These are phyloP conservation scores for Carex sylvatica DNA, from an alignment of 202 grass and related monocot species.

Conservation along the genomic window DNA sequence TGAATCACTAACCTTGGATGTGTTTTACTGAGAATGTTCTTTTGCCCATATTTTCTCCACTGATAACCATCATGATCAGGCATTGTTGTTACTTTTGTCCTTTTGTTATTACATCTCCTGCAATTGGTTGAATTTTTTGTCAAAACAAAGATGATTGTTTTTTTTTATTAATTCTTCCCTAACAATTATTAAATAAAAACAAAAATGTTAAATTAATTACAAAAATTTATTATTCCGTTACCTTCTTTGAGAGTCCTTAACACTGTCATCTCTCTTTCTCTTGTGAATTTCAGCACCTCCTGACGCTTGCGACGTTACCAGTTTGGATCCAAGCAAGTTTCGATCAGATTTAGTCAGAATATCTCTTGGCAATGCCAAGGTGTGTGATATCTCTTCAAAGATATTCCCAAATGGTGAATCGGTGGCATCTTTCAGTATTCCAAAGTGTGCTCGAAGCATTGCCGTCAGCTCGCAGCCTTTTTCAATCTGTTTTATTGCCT, in stretches of 20 bases:
- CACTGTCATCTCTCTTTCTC: constrained; percentile 7
- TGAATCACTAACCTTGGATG: constrained; percentile 54
- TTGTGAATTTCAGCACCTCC: neutral
- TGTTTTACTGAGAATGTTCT: constrained; percentile 38
- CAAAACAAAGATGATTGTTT: neutral
- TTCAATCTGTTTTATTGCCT: constrained; percentile 15
- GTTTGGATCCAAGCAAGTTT: neutral
- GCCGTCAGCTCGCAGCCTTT: neutral
- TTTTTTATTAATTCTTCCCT: neutral
- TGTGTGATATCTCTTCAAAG: constrained; percentile 3
- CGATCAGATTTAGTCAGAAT: neutral
- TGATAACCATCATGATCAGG: constrained; percentile 62
- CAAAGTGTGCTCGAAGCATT: neutral
- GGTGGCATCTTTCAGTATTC: neutral
- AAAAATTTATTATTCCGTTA: neutral
- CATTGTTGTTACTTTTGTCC: constrained; percentile 39
- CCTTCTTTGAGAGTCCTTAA: constrained; percentile 13
- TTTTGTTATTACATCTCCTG: constrained; percentile 23
- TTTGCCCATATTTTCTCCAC: constrained; percentile 85
- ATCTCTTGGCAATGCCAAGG: neutral
- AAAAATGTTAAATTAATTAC: constrained; percentile 3
- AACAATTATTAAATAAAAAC: neutral
- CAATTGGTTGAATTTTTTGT: neutral
- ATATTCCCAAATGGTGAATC: neutral
- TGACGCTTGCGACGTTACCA: neutral